Conservation (phyloP, 768 basidiomycete genomes). For the Suillus tomentosus region DNA sequence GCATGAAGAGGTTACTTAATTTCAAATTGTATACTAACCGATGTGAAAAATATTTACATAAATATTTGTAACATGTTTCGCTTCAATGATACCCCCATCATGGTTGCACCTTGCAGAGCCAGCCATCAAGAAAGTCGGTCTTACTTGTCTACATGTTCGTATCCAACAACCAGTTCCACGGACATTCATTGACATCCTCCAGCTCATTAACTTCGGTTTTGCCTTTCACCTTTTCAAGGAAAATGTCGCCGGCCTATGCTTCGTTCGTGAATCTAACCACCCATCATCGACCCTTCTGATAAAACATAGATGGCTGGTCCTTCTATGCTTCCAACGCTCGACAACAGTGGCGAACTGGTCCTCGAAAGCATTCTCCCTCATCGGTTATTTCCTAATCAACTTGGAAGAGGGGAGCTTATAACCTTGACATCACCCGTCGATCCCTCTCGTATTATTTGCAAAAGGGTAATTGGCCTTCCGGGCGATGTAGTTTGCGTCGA, state of each 20-base stretch:
- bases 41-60: neutral
- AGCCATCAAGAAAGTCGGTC: conserved; percentile 24
- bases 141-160: conserved; percentile 32
- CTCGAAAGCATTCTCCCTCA: conserved; percentile 63
- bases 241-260: conserved; percentile 57
- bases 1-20: neutral
- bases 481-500: conserved; percentile 91
- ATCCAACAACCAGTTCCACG: neutral
- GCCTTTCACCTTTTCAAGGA: conserved; percentile 63
- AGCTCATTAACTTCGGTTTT: conserved; percentile 59
- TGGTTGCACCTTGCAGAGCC: conserved; percentile 15
- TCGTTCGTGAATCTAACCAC: conserved; percentile 38
- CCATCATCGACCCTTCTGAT: conserved; percentile 1
- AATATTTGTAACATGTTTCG: neutral
- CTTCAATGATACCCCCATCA: conserved; percentile 19
- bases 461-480: conserved; percentile 86
- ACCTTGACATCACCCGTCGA: conserved; percentile 70
- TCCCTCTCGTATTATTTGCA: conserved; percentile 73
- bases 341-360: conserved; percentile 56
- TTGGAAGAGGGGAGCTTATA: conserved; percentile 78
- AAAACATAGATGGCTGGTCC: conserved; percentile 61
- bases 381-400: conserved; percentile 47
- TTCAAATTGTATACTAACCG: neutral
- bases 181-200: conserved; percentile 11
- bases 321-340: conserved; percentile 82